A percentile compares a stretch with the other conserved stretches of the same genome.
Conservation (phyloP, 2,329 filamentous ascomycete species). For the Mycosphaerella sp. region DNA sequence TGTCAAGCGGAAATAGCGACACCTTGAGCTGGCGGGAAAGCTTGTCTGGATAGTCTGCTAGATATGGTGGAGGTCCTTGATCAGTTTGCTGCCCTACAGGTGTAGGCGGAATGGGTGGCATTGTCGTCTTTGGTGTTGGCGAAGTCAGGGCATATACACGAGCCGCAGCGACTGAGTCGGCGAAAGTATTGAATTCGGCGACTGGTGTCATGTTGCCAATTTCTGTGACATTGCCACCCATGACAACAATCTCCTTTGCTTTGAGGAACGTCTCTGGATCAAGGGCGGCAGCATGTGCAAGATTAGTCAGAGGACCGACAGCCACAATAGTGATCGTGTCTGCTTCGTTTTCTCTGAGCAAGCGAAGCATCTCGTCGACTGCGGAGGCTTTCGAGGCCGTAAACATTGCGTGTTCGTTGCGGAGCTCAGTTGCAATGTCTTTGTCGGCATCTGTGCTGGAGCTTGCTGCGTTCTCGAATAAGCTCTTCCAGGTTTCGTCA, state of each 20-base stretch:
- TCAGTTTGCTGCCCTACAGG: conserved; percentile 27
- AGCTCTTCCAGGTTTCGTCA: conserved; percentile 43
- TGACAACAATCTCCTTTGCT: conserved; percentile 86
- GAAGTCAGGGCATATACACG: conserved; percentile 47
- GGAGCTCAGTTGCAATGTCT: conserved; percentile 35
- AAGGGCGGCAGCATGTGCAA: conserved; percentile 79
- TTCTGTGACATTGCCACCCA: conserved; percentile 79
- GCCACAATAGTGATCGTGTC: conserved; percentile 86
- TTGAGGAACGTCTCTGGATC: conserved; percentile 85
- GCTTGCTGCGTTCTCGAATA: conserved; percentile 37
- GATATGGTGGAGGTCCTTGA: conserved; percentile 30
- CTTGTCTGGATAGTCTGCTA: conserved; percentile 38
- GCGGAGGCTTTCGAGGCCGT: conserved; percentile 66
- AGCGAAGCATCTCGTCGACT: conserved; percentile 81
- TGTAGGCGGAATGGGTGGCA: conserved; percentile 60
- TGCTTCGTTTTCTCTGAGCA: conserved; percentile 69
- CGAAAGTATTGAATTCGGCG: conserved; percentile 93
- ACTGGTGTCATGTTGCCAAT: conserved; percentile 77
- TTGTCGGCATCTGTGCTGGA: conserved; percentile 29
- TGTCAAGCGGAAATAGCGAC: conserved; percentile 46
- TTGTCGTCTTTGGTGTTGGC: conserved; percentile 64
- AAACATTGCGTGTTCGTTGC: conserved; percentile 52
- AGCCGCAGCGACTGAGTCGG: conserved; percentile 56
- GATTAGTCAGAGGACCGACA: conserved; percentile 86
- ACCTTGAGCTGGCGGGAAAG: conserved; percentile 40